Evolutionary conservation across 1,139 yeast genomes (phyloP), one percentile per base, ranked within the genome.

Genomic region (Sugiyamaella neomexicana): DNA sequence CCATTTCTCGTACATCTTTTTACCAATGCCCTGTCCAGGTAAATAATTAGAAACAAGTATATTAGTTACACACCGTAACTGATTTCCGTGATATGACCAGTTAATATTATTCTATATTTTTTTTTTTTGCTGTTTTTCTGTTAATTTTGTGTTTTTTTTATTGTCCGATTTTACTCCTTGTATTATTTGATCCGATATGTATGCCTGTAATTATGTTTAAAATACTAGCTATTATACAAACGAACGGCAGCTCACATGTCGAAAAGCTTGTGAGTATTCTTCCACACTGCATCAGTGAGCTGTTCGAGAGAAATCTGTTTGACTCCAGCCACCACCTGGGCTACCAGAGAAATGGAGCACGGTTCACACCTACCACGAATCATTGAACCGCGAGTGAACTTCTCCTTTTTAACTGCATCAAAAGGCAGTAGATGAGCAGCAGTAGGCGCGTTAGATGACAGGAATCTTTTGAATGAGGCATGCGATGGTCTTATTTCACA

Each of bases 321-420:
- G 49, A 91, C 69, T 23, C 78, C 78, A 9, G 95, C 81, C 60
- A 93, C 77, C 8, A 89, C 85, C 60, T 85, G 81, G 0, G 96
- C 97, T 1, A 91, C 93, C 49, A 82, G 80, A 1, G 89, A 89
- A 54, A 93, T 82, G 49, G 81, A 78, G 49, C 95, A 90, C 0
- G 99, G 99, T 70, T 93, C 99, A 68, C 95, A 90, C 63, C 99
- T 78, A 1, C 95, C 85, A 61, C 86, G 86, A 44, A 93, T 80
- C 75, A 89, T 73, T 3, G 88, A 60, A 15, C 75, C 77, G 2
- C 57, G 57, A 27, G 57, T 51, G 58, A 65, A 82, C 56, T 83
- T 80, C 45, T 87, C 93, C 58, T 83, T 82, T 66, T 88, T 88
- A 46, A 83, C 76, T 5, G 80, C 67, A 0, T 86, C 84, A 58